Evolutionary conservation across 2,329 filamentous ascomycete genomes (phyloP).

Genomic region (Clarireedia homoeocarpa): DNA sequence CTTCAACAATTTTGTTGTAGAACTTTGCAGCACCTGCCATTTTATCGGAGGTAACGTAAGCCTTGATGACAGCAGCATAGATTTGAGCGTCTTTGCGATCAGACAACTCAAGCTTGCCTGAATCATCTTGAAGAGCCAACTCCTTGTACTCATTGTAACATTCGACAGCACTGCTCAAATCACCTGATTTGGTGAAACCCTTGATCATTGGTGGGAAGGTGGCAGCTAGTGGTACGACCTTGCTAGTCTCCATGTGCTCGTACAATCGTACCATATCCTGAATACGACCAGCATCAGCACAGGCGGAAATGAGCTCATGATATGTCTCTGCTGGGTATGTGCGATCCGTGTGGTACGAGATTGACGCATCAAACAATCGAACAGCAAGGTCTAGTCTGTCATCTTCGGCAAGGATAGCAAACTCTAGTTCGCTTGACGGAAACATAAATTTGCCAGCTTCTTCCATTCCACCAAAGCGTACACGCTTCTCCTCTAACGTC

Average conservation of each 20-base stretch:
- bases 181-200: constrained; percentile 76
- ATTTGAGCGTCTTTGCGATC: constrained; percentile 74
- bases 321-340: constrained; percentile 77
- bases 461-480: constrained; percentile 78
- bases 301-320: constrained; percentile 76
- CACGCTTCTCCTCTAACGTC: constrained; percentile 70
- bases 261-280: constrained; percentile 88
- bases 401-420: constrained; percentile 79
- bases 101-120: constrained; percentile 58
- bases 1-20: constrained; percentile 66
- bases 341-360: constrained; percentile 45
- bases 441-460: constrained; percentile 82
- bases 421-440: constrained; percentile 77
- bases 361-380: constrained; percentile 75
- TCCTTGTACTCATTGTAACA: constrained; percentile 93
- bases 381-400: constrained; percentile 79
- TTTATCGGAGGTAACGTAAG: constrained; percentile 77
- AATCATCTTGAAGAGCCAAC: constrained; percentile 77
- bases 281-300: constrained; percentile 71
- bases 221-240: constrained; percentile 65
- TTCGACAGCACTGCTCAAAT: constrained; percentile 81
- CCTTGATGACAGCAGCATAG: constrained; percentile 86
- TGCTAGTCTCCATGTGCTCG: constrained; percentile 79
- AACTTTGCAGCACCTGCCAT: constrained; percentile 77
- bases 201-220: constrained; percentile 92